Evolutionary conservation across 2,329 filamentous ascomycete genomes (phyloP).

Genomic region (Trichoderma semiorbis): DNA sequence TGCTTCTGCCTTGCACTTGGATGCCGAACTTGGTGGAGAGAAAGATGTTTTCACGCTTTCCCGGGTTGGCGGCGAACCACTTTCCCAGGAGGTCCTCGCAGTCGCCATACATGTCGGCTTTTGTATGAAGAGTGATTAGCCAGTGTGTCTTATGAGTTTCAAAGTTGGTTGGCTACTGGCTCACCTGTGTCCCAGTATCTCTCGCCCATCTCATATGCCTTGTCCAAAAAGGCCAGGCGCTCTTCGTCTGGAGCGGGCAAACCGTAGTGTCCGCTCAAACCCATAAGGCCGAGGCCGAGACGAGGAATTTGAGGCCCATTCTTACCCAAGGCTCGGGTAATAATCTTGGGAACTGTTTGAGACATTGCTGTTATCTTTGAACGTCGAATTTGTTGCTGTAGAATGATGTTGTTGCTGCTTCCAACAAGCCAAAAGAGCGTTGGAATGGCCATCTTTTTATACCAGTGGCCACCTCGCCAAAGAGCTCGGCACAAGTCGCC

Average conservation of each 20-base stretch:
- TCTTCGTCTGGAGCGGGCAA: constrained; percentile 44
- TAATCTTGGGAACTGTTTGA: not conserved
- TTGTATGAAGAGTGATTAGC: not conserved
- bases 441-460: not conserved
- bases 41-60: constrained; percentile 47
- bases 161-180: not conserved
- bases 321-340: constrained; percentile 40
- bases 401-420: not conserved
- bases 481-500: too few relatives aligned
- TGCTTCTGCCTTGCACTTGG: not conserved
- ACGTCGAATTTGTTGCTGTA: not conserved
- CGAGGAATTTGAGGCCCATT: constrained; percentile 49
- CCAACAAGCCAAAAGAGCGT: not conserved
- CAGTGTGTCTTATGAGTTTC: not conserved
- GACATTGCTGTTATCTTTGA: not conserved
- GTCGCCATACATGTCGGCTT: constrained; percentile 43
- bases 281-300: constrained; percentile 56
- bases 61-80: constrained; percentile 46
- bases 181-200: constrained; percentile 48
- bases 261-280: constrained; percentile 39
- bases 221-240: constrained; percentile 49
- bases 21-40: constrained; percentile 42
- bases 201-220: constrained; percentile 48
- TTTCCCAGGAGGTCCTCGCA: constrained; percentile 47
- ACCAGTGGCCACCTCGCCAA: not conserved